These are phyloP conservation scores for Xylaria cubensis DNA, from an alignment of 495 filamentous ascomycete genomes.

Conservation along the genomic window DNA sequence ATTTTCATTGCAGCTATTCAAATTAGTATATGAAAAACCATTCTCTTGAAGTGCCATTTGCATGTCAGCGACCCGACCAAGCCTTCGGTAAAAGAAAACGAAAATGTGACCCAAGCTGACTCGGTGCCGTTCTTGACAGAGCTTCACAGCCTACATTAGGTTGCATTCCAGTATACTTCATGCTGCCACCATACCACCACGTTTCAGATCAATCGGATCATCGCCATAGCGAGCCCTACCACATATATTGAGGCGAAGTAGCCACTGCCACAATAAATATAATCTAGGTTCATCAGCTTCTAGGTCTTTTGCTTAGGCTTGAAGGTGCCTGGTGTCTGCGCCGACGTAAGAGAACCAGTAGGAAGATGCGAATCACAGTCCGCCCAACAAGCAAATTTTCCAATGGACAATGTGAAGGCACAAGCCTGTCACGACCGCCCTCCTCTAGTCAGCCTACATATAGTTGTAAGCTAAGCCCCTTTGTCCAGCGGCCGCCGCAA, in stretches of 20 bases:
- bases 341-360: background rate
- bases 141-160: background rate
- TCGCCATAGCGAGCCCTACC: background rate
- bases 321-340: background rate
- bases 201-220: background rate
- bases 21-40: too few species aligned
- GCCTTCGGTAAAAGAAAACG: background rate
- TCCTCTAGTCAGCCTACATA: background rate
- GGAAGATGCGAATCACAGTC: too few species aligned
- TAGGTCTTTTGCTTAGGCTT: background rate
- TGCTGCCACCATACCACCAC: background rate
- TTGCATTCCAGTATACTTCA: background rate
- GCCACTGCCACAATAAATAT: background rate
- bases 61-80: too few species aligned
- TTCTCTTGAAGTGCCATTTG: too few species aligned
- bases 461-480: background rate
- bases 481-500: background rate
- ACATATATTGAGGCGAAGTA: background rate
- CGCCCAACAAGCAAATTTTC: too few species aligned
- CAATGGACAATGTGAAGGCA: background rate
- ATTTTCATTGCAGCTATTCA: too few species aligned
- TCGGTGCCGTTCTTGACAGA: background rate
- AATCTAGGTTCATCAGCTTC: background rate
- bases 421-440: background rate
- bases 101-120: background rate